Evolutionary conservation across 805 yeast species (phyloP), one percentile per base, ranked within the genome.

Genomic region (Torulaspora microellipsoides): DNA sequence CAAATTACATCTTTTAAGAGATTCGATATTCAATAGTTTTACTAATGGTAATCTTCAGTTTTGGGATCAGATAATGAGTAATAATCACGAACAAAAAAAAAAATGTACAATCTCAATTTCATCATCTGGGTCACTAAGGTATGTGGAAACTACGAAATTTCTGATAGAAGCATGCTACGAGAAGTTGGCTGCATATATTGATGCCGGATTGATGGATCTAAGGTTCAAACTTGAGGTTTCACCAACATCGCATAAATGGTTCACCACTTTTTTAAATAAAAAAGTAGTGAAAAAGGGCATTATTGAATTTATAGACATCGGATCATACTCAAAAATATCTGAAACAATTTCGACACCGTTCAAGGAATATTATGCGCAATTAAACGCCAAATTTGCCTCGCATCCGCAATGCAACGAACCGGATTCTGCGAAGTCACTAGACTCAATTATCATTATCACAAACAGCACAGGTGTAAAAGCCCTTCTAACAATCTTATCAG

Each of bases 391-490:
- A 42, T 64, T 62, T 38, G 42, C 53, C 14, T 35, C 45, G 14
- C 17, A 27, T 13, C 25, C 20, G 31, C 34, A 23, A 6, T 34
- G 27, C 6, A 28, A 25, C 2, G 29, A 27, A 17, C 7, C 39
- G 27, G 34, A 30, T 13, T 31, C 38, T n/a, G 27, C 34, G 27
- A 25, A 36, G 15, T 28, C 35, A 6, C 31, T 54, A 8, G 63
- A 59, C 14, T 51, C 65, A 7, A 58, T 64, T 3, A 47, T 56
- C 12, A 55, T 64, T 3, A 50, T 64, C 1, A 60, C 67, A 8
- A 62, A 64, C 37, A 56, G 54, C 40, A 62, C 66, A 1, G 68
- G 68, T 15, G 60, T 64, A 7, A 61, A 59, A 41, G 68, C 68
- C 3, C 49, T 64, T 31, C 43, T 64, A 36, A 64, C 68, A 1